Conservation (phyloP, 495 filamentous ascomycete genomes). For the Amphirosellinia nigrospora region DNA sequence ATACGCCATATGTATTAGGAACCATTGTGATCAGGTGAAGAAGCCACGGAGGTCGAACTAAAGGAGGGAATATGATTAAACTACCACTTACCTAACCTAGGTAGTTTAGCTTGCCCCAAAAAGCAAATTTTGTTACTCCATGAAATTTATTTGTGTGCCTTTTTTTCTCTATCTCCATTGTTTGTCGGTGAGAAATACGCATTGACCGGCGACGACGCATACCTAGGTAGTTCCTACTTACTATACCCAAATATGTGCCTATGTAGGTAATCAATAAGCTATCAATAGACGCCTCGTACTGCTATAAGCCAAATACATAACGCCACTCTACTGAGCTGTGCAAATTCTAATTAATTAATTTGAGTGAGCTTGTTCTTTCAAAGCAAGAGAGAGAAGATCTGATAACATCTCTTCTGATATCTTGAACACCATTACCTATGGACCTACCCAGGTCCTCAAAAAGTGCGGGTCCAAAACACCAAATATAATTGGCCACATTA, state of each 20-base stretch:
- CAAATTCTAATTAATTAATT: too few species aligned
- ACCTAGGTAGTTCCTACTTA: too few species aligned
- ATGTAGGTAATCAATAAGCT: not conserved
- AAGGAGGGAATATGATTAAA: not conserved
- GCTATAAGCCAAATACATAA: too few species aligned
- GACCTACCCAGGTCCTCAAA: not conserved
- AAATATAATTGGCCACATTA: not conserved
- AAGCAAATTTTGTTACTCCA: not conserved
- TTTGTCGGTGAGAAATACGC: not conserved
- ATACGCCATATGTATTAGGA: not conserved
- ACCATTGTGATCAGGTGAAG: conserved; percentile 5
- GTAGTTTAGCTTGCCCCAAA: not conserved
- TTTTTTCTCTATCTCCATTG: too few species aligned
- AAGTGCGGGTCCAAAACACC: not conserved
- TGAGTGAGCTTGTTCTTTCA: too few species aligned
- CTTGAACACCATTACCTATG: too few species aligned
- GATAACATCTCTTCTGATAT: too few species aligned
- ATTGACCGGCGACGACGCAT: not conserved
- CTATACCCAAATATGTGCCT: too few species aligned
- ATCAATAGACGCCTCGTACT: too few species aligned
- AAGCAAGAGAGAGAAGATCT: too few species aligned
- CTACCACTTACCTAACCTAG: not conserved
- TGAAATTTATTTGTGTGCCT: not conserved
- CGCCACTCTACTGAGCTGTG: too few species aligned
- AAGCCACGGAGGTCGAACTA: not conserved